Base-by-base conservation (phyloP, 2,329 filamentous ascomycete species). In the Talaromyces islandicus region DNA sequence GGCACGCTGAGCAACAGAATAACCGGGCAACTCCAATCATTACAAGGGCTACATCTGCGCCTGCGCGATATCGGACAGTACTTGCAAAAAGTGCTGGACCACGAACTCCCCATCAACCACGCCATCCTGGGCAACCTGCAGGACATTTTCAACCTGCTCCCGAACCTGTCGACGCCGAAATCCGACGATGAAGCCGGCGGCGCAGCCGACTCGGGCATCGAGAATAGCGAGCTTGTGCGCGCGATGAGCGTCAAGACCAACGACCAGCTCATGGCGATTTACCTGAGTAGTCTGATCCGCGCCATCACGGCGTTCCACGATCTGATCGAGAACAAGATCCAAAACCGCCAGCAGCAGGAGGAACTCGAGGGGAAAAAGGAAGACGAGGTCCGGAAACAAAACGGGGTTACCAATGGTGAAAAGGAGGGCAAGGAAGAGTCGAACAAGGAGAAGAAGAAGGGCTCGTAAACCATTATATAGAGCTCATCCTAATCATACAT, bases 191-290 rank as follows among this genome's bases (percentile, higher is more conserved):
- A 80, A 64, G 83, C 55, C 1, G 56, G 78, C 64, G 81, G 75
- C 41, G 55, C 32, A 9, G 38, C 54, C 19, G 78, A 52, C 48
- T 58, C 77, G 80, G 43, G 75, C 79, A 75, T 80, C 12, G 85
- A 88, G 68, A 91, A 92, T 69, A 88, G 89, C 71, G 94, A 97
- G 75, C 83, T 99, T 58, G 89, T 92, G n/a, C 85, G 94, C 63
- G 92, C 94, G 38, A 96, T 99, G 92, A 96, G 91, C 78, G 86
- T 96, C 80, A 99, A 99, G 85, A 97, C 93, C 61, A 99, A 99
- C 72, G 94, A 99, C 75, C 94, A 99, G 80, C 85, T 99, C 65
- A 97, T 99, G 90, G 87, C 92, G 57, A 97, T 99, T 75, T 99
- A 99, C 77, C 83, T 99, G 58, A 96, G 91, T 79, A 96, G 91